Conservation (phyloP, 306 rosid species). For the Acacia crassicarpa region DNA sequence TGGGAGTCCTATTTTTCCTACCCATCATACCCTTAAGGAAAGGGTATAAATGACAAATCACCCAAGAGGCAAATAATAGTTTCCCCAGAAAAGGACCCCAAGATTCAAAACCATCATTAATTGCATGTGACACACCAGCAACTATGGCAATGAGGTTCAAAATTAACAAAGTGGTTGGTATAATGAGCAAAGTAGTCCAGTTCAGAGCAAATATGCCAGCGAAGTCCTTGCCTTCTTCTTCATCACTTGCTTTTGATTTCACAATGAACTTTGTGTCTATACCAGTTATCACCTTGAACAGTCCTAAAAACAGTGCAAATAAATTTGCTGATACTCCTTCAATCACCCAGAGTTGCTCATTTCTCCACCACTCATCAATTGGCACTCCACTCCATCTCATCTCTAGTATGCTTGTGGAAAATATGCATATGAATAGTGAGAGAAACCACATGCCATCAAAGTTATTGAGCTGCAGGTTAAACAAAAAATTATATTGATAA, state of each 20-base stretch:
- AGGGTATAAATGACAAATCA: constrained; percentile 70
- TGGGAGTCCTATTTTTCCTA: constrained; percentile 67
- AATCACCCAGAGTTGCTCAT: constrained; percentile 78
- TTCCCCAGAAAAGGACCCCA: constrained; percentile 76
- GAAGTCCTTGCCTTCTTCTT: constrained; percentile 23
- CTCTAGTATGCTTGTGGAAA: constrained; percentile 60
- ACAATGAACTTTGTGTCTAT: constrained; percentile 55
- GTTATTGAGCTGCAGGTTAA: constrained; percentile 48
- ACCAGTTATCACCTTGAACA: constrained; percentile 62
- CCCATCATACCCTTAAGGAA: constrained; percentile 62
- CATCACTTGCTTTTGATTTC: constrained; percentile 39
- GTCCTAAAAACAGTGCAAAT: constrained; percentile 59
- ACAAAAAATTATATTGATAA: neutral
- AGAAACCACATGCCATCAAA: constrained; percentile 67
- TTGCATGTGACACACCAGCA: constrained; percentile 64
- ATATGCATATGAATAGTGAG: constrained; percentile 64
- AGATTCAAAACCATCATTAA: constrained; percentile 55
- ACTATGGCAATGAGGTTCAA: constrained; percentile 63
- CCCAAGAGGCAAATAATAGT: constrained; percentile 67
- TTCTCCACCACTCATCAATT: constrained; percentile 81
- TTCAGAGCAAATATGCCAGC: constrained; percentile 42
- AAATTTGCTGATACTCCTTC: constrained; percentile 71
- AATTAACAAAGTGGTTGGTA: constrained; percentile 70
- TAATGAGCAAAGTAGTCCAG: constrained; percentile 66
- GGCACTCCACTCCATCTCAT: constrained; percentile 79